Percentiles rank a stretch among this genome's conserved stretches.
Conservation (phyloP, 1,284 basidiomycete species). For the Ganoderma leucocontextum region DNA sequence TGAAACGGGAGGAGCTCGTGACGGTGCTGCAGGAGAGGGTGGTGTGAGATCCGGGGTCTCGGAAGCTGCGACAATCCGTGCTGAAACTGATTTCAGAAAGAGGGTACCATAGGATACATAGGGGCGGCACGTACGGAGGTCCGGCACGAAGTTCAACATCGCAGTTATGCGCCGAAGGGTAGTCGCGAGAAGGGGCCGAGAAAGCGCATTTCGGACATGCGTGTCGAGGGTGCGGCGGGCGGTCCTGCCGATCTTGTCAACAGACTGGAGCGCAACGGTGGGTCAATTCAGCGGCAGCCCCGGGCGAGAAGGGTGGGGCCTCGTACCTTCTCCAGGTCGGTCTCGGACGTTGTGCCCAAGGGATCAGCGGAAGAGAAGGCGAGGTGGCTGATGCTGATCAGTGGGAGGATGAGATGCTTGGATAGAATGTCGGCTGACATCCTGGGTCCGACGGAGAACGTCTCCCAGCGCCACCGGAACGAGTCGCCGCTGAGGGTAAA, state of each 20-base stretch:
- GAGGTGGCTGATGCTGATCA: constrained; percentile 73
- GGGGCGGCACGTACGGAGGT: constrained; percentile 60
- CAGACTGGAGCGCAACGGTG: constrained; percentile 51
- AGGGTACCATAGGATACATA: constrained; percentile 14
- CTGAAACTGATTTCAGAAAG: constrained; percentile 33
- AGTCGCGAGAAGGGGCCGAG: constrained; percentile 70
- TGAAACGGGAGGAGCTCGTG: constrained; percentile 19
- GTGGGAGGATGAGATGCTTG: constrained; percentile 75
- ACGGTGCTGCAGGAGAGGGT: constrained; percentile 27
- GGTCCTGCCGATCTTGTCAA: constrained; percentile 72
- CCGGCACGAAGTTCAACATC: constrained; percentile 66
- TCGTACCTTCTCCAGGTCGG: constrained; percentile 71
- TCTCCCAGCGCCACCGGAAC: constrained; percentile 84
- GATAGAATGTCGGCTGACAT: constrained; percentile 74
- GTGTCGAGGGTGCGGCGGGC: constrained; percentile 73
- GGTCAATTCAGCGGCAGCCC: constrained; percentile 22
- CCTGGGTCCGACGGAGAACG: constrained; percentile 67
- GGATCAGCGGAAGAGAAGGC: constrained; percentile 68
- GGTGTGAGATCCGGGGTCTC: constrained; percentile 34
- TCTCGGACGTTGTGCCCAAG: constrained; percentile 59
- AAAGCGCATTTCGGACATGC: constrained; percentile 73
- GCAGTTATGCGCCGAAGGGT: constrained; percentile 74
- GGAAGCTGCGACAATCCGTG: constrained; percentile 40
- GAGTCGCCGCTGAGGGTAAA: constrained; percentile 63
- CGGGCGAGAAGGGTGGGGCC: constrained; percentile 5